Percentiles rank a stretch among this genome's conserved stretches.
Evolutionary conservation across 306 rosid species (phyloP).

Genomic region (Cucurbita moschata): DNA sequence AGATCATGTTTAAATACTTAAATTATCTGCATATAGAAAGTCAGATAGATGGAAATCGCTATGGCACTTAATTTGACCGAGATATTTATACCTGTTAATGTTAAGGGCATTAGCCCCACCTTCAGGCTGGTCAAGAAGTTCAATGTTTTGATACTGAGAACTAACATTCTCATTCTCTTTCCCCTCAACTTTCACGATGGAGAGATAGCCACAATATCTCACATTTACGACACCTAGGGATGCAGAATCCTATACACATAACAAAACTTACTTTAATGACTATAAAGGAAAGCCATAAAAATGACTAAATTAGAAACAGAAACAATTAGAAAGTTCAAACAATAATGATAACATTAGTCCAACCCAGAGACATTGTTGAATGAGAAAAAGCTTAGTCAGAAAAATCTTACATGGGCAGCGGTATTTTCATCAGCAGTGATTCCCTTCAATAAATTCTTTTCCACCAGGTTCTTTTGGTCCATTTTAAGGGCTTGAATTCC

Average conservation of each 20-base stretch:
- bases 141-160: slow-evolving; percentile 38
- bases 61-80: not conserved
- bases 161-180: slow-evolving; percentile 26
- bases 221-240: slow-evolving; percentile 75
- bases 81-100: slow-evolving; percentile 53
- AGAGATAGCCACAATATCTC: slow-evolving; percentile 70
- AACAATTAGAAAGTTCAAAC: not conserved
- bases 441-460: slow-evolving; percentile 82
- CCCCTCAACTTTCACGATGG: slow-evolving; percentile 59
- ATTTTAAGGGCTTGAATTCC: slow-evolving; percentile 65
- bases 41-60: not conserved
- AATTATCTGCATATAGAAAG: not conserved
- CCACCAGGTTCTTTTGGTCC: slow-evolving; percentile 40
- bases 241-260: slow-evolving; percentile 55
- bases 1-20: not conserved
- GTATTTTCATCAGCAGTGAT: slow-evolving; percentile 98
- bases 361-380: not conserved
- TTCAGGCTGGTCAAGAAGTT: slow-evolving; percentile 69
- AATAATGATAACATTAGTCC: not conserved
- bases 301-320: not conserved
- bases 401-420: slow-evolving; percentile 78
- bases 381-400: slow-evolving; percentile 7
- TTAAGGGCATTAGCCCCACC: slow-evolving; percentile 97
- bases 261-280: slow-evolving; percentile 11
- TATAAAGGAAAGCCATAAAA: slow-evolving; percentile 10